phyloP scores from a whole-genome alignment of 768 basidiomycete species.

The Agaricus blazei region DNA sequence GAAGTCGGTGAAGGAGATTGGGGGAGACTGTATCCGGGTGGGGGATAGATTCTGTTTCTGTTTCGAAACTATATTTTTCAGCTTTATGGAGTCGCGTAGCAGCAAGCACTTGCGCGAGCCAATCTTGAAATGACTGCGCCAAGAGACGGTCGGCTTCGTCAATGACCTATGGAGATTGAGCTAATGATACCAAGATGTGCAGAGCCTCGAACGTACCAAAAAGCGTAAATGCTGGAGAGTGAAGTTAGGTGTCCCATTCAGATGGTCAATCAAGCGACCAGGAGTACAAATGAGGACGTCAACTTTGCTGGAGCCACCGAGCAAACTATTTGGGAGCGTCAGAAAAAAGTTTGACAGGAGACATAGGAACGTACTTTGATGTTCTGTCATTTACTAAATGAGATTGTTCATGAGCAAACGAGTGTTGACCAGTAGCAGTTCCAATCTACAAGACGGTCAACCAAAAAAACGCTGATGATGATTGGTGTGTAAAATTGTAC shows the following conservation, averaged over 20 bases:
- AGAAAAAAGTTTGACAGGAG: background rate
- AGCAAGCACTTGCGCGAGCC: slow-evolving; percentile 80
- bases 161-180: slow-evolving; percentile 57
- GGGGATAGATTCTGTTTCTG: slow-evolving; percentile 10
- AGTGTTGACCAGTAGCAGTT: slow-evolving; percentile 89
- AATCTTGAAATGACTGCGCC: slow-evolving; percentile 94
- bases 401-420: slow-evolving; percentile 87
- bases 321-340: slow-evolving; percentile 38
- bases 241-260: slow-evolving; percentile 84
- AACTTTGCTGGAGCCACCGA: slow-evolving; percentile 85
- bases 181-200: background rate
- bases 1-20: slow-evolving; percentile 41
- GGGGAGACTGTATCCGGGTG: slow-evolving; percentile 60
- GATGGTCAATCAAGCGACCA: slow-evolving; percentile 90
- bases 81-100: slow-evolving; percentile 45
- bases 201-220: slow-evolving; percentile 48
- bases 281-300: slow-evolving; percentile 96
- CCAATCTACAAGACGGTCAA: slow-evolving; percentile 42
- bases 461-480: background rate
- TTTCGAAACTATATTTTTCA: background rate
- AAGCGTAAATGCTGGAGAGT: slow-evolving; percentile 94
- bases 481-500: slow-evolving; percentile 31
- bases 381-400: slow-evolving; percentile 65
- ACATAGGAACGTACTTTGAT: slow-evolving; percentile 34
- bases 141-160: slow-evolving; percentile 98